phyloP scores from a whole-genome alignment of 345 rosid species.

The Aquilaria yunnanensis region DNA sequence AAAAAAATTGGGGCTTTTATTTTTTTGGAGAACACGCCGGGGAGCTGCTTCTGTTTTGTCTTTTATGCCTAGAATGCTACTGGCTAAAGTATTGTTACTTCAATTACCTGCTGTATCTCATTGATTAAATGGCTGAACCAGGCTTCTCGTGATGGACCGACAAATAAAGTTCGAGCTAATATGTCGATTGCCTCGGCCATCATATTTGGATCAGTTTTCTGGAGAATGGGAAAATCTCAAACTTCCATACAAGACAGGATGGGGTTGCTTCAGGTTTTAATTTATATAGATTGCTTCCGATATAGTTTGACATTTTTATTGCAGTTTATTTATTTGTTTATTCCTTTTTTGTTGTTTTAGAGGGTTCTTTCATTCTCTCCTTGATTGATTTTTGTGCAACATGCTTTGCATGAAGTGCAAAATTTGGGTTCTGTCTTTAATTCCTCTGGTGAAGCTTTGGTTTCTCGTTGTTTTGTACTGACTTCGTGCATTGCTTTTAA shows the following conservation, averaged over 20 bases:
- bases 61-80: background rate
- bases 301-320: constrained; percentile 1
- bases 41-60: background rate
- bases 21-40: too few species aligned
- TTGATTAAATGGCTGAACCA: constrained; percentile 23
- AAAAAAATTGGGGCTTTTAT: too few species aligned
- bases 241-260: constrained; percentile 94
- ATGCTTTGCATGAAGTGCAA: too few species aligned
- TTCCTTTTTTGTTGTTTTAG: background rate
- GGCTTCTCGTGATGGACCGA: constrained; percentile 98
- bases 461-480: too few species aligned
- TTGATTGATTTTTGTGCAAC: background rate
- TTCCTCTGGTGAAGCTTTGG: too few species aligned
- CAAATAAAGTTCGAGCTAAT: constrained; percentile 92
- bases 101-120: constrained; percentile 14
- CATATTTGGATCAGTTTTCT: constrained; percentile 97
- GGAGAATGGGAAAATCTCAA: constrained; percentile 96
- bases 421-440: too few species aligned
- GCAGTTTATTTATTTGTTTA: too few species aligned
- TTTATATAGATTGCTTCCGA: constrained; percentile 9
- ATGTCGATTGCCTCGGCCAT: constrained; percentile 97
- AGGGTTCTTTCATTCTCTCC: constrained; percentile 9
- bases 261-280: constrained; percentile 92
- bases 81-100: constrained; percentile 6
- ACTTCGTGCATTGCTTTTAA: too few species aligned